phyloP scores from a whole-genome alignment of 129 eudicot species.

The Gnaphalium uliginosum region DNA sequence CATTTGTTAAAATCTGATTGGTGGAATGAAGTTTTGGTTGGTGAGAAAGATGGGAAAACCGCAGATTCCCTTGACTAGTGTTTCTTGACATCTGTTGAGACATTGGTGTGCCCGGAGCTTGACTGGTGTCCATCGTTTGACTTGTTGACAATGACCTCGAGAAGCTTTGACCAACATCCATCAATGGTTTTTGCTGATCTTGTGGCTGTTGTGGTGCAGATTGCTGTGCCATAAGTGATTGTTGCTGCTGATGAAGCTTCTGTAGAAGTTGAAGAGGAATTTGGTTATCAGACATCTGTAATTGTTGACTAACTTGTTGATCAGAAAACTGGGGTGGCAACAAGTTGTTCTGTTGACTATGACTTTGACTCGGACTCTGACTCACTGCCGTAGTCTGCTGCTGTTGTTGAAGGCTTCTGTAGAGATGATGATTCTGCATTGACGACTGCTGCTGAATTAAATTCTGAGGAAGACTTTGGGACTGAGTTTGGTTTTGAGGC shows the following conservation, averaged over 20 bases:
- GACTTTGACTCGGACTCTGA: constrained; percentile 39
- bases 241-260: constrained; percentile 86
- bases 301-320: constrained; percentile 53
- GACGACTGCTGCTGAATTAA: constrained; percentile 56
- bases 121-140: constrained; percentile 55
- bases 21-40: constrained; percentile 49
- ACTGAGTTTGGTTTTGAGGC: constrained; percentile 56
- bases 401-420: constrained; percentile 46
- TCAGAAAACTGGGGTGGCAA: constrained; percentile 50
- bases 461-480: constrained; percentile 58
- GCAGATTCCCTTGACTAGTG: constrained; percentile 47
- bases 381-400: constrained; percentile 39
- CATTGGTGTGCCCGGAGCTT: constrained; percentile 24
- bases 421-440: constrained; percentile 55
- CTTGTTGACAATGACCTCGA: constrained; percentile 55
- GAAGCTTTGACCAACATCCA: constrained; percentile 45
- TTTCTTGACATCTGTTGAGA: constrained; percentile 59
- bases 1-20: constrained; percentile 57
- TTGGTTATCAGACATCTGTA: constrained; percentile 65
- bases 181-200: constrained; percentile 59
- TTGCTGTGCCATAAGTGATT: constrained; percentile 57
- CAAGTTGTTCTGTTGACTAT: constrained; percentile 50
- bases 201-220: constrained; percentile 33
- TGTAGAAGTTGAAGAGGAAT: constrained; percentile 63
- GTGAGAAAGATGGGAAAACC: constrained; percentile 58